phyloP scores from a whole-genome alignment of 257 asterid species.

The Lycium ferocissimum region DNA sequence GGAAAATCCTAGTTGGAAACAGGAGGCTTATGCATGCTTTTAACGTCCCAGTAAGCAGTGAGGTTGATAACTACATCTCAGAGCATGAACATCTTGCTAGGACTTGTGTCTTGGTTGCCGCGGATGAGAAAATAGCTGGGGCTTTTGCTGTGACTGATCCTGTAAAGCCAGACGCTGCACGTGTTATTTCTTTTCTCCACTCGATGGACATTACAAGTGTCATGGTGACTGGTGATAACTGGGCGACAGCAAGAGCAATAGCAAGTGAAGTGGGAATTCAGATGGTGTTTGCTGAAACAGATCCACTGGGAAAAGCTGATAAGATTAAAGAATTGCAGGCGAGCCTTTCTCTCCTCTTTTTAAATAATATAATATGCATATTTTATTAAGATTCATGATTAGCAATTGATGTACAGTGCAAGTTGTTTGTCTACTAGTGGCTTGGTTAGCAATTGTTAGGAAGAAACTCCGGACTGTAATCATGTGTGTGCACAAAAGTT shows the following conservation, averaged over 20 bases:
- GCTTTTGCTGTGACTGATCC: slow-evolving; percentile 95
- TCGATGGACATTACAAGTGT: slow-evolving; percentile 81
- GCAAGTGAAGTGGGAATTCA: slow-evolving; percentile 85
- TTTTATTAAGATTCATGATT: background rate
- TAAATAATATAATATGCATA: background rate
- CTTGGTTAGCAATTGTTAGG: background rate
- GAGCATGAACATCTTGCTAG: slow-evolving; percentile 87
- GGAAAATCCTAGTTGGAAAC: slow-evolving; percentile 76
- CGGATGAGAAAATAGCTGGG: slow-evolving; percentile 78
- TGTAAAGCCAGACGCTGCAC: slow-evolving; percentile 85
- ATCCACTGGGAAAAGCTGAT: slow-evolving; percentile 94
- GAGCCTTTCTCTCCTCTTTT: slow-evolving; percentile 31
- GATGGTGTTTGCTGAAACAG: slow-evolving; percentile 91
- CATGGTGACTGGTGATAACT: slow-evolving; percentile 98
- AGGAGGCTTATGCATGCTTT: slow-evolving; percentile 75
- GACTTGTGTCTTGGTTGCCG: slow-evolving; percentile 82
- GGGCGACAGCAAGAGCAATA: slow-evolving; percentile 93
- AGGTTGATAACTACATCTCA: slow-evolving; percentile 65
- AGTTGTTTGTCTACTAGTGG: background rate
- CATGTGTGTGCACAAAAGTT: background rate
- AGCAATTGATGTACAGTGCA: background rate
- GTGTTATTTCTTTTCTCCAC: slow-evolving; percentile 71
- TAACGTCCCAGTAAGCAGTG: slow-evolving; percentile 60
- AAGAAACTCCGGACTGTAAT: background rate
- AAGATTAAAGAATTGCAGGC: slow-evolving; percentile 95